A percentile compares a stretch with the other conserved stretches of the same genome.
phyloP scores from a whole-genome alignment of 179 eudicot genomes.

The Spergularia azorica region DNA sequence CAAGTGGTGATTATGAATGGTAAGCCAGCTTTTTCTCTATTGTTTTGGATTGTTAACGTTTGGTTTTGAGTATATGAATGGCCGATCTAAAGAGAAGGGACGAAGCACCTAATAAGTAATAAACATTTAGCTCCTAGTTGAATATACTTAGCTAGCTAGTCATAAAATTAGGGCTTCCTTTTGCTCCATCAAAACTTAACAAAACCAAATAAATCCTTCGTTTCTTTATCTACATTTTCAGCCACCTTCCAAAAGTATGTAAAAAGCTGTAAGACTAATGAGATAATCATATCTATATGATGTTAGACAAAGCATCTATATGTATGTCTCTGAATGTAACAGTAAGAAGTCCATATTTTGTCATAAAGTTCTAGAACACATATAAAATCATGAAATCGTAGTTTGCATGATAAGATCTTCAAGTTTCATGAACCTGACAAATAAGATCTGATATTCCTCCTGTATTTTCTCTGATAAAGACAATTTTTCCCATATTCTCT shows the following conservation, averaged over 20 bases:
- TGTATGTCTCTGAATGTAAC: neutral
- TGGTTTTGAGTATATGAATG: no score
- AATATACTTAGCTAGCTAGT: no score
- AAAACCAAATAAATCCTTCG: neutral
- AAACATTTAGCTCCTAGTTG: no score
- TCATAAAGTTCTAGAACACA: neutral
- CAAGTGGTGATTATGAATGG: no score
- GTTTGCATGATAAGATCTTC: neutral
- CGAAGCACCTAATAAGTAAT: no score
- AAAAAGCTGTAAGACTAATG: no score
- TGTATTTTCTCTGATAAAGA: neutral
- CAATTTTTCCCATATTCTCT: neutral
- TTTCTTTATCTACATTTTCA: neutral
- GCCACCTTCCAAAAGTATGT: neutral
- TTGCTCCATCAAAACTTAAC: no score
- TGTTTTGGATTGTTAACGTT: no score
- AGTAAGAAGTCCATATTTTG: neutral
- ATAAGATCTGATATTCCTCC: neutral
- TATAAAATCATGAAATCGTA: no score
- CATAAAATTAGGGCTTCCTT: no score
- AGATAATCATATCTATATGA: neutral
- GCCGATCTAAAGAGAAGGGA: no score
- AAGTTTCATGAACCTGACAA: neutral
- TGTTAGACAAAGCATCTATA: neutral
- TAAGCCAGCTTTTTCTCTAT: no score